A percentile compares a stretch with the other conserved stretches of the same genome.
Evolutionary conservation across 2,329 filamentous ascomycete species (phyloP).

Genomic region (Ceratocystiopsis sp.): DNA sequence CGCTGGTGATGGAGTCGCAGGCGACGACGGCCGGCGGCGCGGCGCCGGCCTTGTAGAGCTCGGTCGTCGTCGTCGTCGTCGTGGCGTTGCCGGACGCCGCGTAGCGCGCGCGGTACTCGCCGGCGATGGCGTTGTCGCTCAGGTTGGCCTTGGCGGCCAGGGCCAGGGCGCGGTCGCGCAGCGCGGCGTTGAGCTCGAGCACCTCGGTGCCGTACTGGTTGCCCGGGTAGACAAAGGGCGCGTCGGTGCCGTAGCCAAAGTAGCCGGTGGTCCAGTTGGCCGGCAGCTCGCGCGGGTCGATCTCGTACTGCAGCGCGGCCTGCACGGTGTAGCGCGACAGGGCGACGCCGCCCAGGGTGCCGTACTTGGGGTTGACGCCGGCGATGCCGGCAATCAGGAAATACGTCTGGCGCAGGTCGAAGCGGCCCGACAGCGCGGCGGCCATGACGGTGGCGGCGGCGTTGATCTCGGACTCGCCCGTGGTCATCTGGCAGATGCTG

Average conservation of each 20-base stretch:
- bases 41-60: conserved; percentile 24
- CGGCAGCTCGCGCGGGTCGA: conserved; percentile 53
- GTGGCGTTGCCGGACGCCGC: conserved; percentile 9
- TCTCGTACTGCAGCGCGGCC: conserved; percentile 59
- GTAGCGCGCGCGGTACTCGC: conserved; percentile 38
- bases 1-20: conserved; percentile 53
- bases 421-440: conserved; percentile 40
- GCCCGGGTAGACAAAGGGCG: conserved; percentile 38
- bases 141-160: conserved; percentile 36
- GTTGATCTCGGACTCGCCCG: conserved; percentile 59
- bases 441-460: conserved; percentile 49
- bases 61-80: conserved; percentile 17
- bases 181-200: conserved; percentile 44
- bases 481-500: conserved; percentile 50
- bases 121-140: conserved; percentile 29
- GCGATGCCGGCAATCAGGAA: conserved; percentile 58
- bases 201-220: conserved; percentile 52
- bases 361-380: conserved; percentile 52
- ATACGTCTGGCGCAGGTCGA: conserved; percentile 51
- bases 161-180: conserved; percentile 33
- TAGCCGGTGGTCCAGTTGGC: conserved; percentile 50
- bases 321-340: conserved; percentile 56
- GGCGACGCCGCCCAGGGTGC: conserved; percentile 48
- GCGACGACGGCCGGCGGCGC: conserved; percentile 36
- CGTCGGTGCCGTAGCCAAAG: conserved; percentile 41